Base-by-base conservation (phyloP, 179 eudicot species). In the Beta corolliflora region DNA sequence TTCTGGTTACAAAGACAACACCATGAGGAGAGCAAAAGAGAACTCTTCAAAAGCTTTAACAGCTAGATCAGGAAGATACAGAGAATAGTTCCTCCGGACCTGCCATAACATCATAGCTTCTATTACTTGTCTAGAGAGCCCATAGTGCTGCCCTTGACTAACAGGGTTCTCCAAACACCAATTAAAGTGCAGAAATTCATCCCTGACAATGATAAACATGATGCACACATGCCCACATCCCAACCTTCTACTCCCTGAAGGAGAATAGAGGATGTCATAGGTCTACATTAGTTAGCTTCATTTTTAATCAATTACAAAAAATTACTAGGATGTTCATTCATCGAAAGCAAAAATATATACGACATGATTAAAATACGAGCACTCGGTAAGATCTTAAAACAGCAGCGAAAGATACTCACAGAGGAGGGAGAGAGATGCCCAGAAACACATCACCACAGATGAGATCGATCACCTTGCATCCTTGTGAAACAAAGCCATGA, bases 21-120 rank as follows among this genome's bases (percentile, higher is more conserved):
- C 54, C 54, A 50, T 5, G 54, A 50, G 10, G 7, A 50, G 54
- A 50, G 10, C 54, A 50, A 50, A 54, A 54, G 15, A 9, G 9
- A 54, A 10, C 14, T 54, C 1, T 13, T 11, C 58, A 54, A 54
- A 10, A 10, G 3, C 14, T 54, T 54, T 54, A 10, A 13, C 15
- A 54, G 88, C 87, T 85, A 87, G 90, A 77, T 85, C 90, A 1
- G 87, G 87, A 19, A 89, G 92, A 67, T 84, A 86, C 25, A 90
- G 88, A 1, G 83, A 87, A 12, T 89, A 52, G 58, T 86, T 86
- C 48, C 89, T 85, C 45, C 84, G 23, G 45, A 76, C 86, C 52
- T 82, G 5, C 65, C 13, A 60, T 60, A 60, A 5, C 65, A 60
- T n/a, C 19, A 6, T 18, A 60, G 23, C 80, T 23, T 87, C 86